A percentile compares a stretch with the other conserved stretches of the same genome.
These are phyloP conservation scores for Castanea crenata DNA, from an alignment of 306 rosid species.

Conservation along the genomic window DNA sequence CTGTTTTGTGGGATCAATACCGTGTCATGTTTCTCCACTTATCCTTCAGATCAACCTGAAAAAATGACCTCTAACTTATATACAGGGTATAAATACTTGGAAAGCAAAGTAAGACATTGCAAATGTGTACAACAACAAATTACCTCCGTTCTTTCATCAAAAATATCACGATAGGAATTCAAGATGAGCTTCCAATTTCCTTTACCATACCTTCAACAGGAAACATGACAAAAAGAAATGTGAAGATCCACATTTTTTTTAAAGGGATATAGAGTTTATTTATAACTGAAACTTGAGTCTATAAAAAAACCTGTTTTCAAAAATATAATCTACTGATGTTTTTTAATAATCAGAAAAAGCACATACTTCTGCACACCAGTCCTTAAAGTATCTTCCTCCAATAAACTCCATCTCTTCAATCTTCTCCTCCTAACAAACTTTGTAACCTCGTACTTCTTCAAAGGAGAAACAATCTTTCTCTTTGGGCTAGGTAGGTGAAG, in stretches of 20 bases:
- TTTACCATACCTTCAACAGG: constrained; percentile 61
- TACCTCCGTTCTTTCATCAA: constrained; percentile 72
- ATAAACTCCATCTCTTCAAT: constrained; percentile 52
- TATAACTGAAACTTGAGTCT: not conserved
- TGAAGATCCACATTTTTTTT: not conserved
- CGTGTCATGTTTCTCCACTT: constrained; percentile 82
- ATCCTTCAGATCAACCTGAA: constrained; percentile 89
- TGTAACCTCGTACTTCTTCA: constrained; percentile 31
- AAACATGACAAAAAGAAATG: constrained; percentile 23
- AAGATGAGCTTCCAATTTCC: constrained; percentile 72
- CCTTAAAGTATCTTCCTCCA: constrained; percentile 76
- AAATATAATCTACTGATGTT: not conserved
- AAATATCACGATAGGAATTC: constrained; percentile 41
- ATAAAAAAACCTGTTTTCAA: not conserved
- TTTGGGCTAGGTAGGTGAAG: constrained; percentile 46
- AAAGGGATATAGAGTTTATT: not conserved
- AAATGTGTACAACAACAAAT: constrained; percentile 11
- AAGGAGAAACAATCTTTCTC: constrained; percentile 40
- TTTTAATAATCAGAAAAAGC: constrained; percentile 11
- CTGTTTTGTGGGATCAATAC: not conserved
- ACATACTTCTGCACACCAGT: constrained; percentile 62
- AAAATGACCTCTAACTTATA: constrained; percentile 12
- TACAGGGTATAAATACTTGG: not conserved
- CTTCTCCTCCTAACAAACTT: constrained; percentile 39
- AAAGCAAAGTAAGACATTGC: constrained; percentile 12